phyloP scores from a whole-genome alignment of 768 basidiomycete species.

The Coprinopsis marcescibilis region DNA sequence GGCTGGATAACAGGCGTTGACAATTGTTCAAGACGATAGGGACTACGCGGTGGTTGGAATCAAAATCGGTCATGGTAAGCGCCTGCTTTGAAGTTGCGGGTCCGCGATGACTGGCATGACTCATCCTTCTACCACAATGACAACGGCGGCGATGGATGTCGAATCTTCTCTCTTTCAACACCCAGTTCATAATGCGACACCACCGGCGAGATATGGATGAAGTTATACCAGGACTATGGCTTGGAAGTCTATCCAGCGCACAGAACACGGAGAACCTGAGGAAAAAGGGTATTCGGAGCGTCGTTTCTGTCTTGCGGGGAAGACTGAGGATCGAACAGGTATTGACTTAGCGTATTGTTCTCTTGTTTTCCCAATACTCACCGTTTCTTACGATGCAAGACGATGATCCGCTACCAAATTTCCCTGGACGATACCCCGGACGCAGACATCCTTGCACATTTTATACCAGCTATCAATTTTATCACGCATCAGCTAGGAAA shows the following conservation, averaged over 20 bases:
- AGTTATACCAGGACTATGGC: conserved; percentile 75
- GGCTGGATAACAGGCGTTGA: too few species aligned
- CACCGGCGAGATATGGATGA: conserved; percentile 80
- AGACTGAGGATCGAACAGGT: conserved; percentile 63
- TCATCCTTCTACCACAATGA: too few species aligned
- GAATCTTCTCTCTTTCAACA: too few species aligned
- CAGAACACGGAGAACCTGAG: conserved; percentile 55
- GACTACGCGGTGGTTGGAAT: too few species aligned
- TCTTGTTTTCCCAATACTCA: too few species aligned
- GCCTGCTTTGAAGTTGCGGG: too few species aligned
- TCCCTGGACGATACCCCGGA: conserved; percentile 71
- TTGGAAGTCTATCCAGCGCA: conserved; percentile 74
- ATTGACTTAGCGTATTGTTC: not conserved
- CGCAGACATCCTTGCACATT: conserved; percentile 72
- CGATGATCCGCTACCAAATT: conserved; percentile 75
- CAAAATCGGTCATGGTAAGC: too few species aligned
- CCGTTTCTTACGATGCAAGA: conserved; percentile 38
- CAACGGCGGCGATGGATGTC: too few species aligned
- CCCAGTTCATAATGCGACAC: too few species aligned
- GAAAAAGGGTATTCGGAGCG: conserved; percentile 67
- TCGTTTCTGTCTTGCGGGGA: conserved; percentile 70
- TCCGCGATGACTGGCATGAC: too few species aligned
- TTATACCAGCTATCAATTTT: conserved; percentile 77
- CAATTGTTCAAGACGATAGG: too few species aligned
- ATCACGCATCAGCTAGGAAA: conserved; percentile 76